phyloP scores from a whole-genome alignment of 345 rosid genomes.

The Pelargonium nanum region DNA sequence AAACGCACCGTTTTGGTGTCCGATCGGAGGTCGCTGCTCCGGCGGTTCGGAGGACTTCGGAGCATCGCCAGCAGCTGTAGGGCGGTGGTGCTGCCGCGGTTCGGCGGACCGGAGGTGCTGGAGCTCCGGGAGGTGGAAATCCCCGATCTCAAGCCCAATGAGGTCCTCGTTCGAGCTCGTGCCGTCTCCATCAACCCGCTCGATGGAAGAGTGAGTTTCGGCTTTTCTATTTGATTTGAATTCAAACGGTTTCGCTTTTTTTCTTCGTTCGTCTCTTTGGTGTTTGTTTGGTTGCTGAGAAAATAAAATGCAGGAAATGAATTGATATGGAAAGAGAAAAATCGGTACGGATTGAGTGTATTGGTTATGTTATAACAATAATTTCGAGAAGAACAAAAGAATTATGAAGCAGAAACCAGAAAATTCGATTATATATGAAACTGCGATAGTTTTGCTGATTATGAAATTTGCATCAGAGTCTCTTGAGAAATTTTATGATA shows the following conservation, averaged over 20 bases:
- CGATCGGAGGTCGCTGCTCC: constrained; percentile 1
- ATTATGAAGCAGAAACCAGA: background rate
- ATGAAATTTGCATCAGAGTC: too few relatives aligned
- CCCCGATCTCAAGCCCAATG: constrained; percentile 63
- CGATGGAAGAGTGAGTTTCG: constrained; percentile 63
- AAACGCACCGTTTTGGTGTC: background rate
- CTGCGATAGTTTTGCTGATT: too few relatives aligned
- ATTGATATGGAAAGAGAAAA: background rate
- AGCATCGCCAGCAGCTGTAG: constrained; percentile 58
- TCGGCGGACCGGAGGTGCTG: constrained; percentile 85
- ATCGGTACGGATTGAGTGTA: background rate
- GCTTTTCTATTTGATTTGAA: background rate
- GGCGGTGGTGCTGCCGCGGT: constrained; percentile 75
- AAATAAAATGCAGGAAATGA: background rate
- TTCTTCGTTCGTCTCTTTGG: background rate
- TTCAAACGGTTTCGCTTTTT: background rate
- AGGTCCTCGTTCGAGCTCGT: constrained; percentile 72
- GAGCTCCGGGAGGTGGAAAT: constrained; percentile 66
- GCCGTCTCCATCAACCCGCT: constrained; percentile 94
- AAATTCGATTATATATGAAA: too few relatives aligned
- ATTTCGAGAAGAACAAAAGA: too few relatives aligned
- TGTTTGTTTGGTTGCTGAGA: constrained; percentile 2
- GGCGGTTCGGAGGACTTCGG: constrained; percentile 17
- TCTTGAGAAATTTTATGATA: too few relatives aligned
- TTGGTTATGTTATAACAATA: too few relatives aligned